phyloP scores from a whole-genome alignment of 306 rosid genomes.

The Cicer chorassanicum region DNA sequence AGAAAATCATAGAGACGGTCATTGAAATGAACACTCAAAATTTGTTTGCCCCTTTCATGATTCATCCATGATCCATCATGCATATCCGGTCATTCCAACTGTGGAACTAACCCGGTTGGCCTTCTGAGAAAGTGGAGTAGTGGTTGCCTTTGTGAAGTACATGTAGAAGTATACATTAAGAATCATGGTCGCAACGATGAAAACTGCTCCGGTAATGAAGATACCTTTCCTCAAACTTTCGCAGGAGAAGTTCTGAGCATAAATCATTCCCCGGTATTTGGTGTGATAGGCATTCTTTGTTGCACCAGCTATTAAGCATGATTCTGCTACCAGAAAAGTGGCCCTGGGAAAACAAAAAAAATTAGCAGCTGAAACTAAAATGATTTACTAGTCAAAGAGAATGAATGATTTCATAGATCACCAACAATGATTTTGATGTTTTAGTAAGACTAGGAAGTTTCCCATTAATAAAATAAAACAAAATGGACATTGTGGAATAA shows the following conservation, averaged over 20 bases:
- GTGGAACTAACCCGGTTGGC: conserved; percentile 72
- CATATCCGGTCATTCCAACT: conserved; percentile 85
- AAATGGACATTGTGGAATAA: not conserved
- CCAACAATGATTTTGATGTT: not conserved
- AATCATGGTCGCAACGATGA: conserved; percentile 86
- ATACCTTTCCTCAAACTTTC: conserved; percentile 87
- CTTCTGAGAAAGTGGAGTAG: conserved; percentile 63
- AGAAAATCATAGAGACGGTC: conserved; percentile 34
- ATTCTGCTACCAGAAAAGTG: conserved; percentile 82
- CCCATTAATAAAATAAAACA: not conserved
- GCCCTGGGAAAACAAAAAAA: conserved; percentile 42
- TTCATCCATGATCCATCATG: conserved; percentile 38
- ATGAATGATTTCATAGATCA: not conserved
- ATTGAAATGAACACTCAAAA: conserved; percentile 41
- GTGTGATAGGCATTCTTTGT: conserved; percentile 93
- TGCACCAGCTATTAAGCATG: conserved; percentile 92
- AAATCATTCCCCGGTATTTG: conserved; percentile 72
- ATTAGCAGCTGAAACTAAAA: conserved; percentile 12
- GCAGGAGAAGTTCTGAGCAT: conserved; percentile 84
- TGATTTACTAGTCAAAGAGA: not conserved
- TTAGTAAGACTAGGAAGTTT: not conserved
- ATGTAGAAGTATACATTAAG: conserved; percentile 86
- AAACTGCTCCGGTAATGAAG: conserved; percentile 85
- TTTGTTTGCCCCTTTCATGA: conserved; percentile 37
- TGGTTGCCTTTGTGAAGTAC: conserved; percentile 88